Evolutionary conservation across 768 basidiomycete species (phyloP).

Genomic region (Sarcodon sp.): DNA sequence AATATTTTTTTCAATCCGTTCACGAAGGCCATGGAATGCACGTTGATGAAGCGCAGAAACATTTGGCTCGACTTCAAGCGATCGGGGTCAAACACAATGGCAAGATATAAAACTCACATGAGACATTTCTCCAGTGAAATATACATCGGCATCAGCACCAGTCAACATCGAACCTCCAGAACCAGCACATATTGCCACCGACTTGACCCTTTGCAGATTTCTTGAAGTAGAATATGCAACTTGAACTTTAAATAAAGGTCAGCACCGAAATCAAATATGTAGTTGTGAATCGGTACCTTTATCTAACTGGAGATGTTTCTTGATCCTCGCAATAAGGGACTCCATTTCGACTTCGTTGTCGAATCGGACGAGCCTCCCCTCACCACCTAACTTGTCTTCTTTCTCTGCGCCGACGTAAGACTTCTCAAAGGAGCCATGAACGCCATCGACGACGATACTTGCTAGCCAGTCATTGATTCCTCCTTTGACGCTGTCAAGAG

Average conservation of each 20-base stretch:
- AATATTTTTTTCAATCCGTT: no score
- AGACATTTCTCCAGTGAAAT: conserved; percentile 87
- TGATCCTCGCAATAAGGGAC: conserved; percentile 56
- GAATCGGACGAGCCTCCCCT: conserved; percentile 59
- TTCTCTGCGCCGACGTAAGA: conserved; percentile 1
- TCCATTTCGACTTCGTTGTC: conserved; percentile 41
- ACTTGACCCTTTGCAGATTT: conserved; percentile 21
- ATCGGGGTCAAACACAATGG: not conserved
- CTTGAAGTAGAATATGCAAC: conserved; percentile 35
- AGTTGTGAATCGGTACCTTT: conserved; percentile 31
- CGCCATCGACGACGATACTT: not conserved
- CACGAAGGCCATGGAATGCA: conserved; percentile 1
- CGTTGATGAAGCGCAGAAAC: conserved; percentile 3
- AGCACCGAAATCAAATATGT: conserved; percentile 7
- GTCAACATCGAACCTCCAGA: conserved; percentile 71
- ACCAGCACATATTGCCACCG: conserved; percentile 87
- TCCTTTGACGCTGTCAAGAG: conserved; percentile 71
- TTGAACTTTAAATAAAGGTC: conserved; percentile 36
- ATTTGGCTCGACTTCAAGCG: not conserved
- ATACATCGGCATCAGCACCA: conserved; percentile 69
- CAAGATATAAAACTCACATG: conserved; percentile 41
- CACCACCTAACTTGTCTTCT: conserved; percentile 28
- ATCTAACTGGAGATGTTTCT: conserved; percentile 45
- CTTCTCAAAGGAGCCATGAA: conserved; percentile 1
- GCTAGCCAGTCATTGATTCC: conserved; percentile 92